These are phyloP conservation scores for Macrolepiota albuminosa DNA, from an alignment of 768 basidiomycete species.

Conservation along the genomic window DNA sequence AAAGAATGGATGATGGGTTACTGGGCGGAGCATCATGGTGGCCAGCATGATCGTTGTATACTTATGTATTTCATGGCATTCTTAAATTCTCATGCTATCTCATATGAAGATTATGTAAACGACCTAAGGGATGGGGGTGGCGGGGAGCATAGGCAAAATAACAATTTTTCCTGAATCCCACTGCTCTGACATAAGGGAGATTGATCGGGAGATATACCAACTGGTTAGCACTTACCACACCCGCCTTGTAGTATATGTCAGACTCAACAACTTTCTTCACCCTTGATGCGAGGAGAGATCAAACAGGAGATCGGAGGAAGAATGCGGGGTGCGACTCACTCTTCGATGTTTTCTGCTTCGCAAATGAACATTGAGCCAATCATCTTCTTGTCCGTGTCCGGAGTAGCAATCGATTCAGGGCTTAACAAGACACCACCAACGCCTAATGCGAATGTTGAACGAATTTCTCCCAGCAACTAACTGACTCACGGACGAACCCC, in stretches of 20 bases:
- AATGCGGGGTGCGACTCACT: constrained; percentile 21
- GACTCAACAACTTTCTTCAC: constrained; percentile 34
- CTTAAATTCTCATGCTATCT: background rate
- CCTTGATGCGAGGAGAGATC: constrained; percentile 15
- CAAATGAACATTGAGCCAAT: constrained; percentile 55
- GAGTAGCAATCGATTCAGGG: constrained; percentile 49
- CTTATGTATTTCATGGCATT: background rate
- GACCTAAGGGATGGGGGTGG: constrained; percentile 13
- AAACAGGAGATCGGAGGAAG: background rate
- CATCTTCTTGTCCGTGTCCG: constrained; percentile 47
- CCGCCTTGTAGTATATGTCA: constrained; percentile 38
- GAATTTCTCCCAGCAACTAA: background rate
- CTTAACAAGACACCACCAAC: constrained; percentile 55
- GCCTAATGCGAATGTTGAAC: constrained; percentile 27
- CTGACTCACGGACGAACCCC: constrained; percentile 47
- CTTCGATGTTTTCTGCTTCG: constrained; percentile 49
- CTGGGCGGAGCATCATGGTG: background rate
- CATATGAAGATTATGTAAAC: background rate
- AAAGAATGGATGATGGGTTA: background rate
- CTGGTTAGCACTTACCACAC: constrained; percentile 29
- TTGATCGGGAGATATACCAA: background rate
- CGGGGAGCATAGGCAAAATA: constrained; percentile 42
- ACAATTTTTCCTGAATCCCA: constrained; percentile 55
- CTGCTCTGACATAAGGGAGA: constrained; percentile 23
- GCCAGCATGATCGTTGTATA: constrained; percentile 1